Evolutionary conservation across 805 yeast species (phyloP).

Genomic region (Myxozyma neglecta): DNA sequence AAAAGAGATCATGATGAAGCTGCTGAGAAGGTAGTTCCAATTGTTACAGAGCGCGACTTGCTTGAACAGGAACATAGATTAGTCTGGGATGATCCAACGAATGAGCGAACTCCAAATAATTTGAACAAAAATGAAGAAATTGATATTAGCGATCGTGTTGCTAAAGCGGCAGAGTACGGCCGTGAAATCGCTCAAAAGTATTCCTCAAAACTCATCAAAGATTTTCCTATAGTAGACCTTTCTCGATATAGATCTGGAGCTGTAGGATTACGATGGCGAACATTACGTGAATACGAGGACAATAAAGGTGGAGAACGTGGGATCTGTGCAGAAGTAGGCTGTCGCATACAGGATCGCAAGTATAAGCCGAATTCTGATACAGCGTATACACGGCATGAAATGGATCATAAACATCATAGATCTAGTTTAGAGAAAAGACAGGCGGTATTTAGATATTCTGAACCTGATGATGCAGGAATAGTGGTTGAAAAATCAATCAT

Average conservation of each 20-base stretch:
- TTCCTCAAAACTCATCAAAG: constrained; percentile 11
- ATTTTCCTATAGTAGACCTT: constrained; percentile 19
- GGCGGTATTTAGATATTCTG: constrained; percentile 16
- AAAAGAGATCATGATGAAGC: not conserved
- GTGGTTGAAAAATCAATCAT: constrained; percentile 10
- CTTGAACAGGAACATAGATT: constrained; percentile 15
- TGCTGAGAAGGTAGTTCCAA: not conserved
- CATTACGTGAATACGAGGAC: constrained; percentile 12
- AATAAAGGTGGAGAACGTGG: constrained; percentile 21
- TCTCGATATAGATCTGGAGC: constrained; percentile 20
- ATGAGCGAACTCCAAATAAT: not conserved
- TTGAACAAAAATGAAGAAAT: not conserved
- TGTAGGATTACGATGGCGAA: constrained; percentile 24
- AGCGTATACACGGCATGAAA: not conserved
- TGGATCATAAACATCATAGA: not conserved
- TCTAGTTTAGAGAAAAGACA: constrained; percentile 11
- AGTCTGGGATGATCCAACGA: constrained; percentile 11
- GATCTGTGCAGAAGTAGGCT: constrained; percentile 19
- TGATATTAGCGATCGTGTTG: constrained; percentile 3
- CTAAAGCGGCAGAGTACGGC: constrained; percentile 14
- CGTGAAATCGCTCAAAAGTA: constrained; percentile 14
- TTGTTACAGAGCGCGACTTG: constrained; percentile 24
- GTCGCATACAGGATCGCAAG: constrained; percentile 1
- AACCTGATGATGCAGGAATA: constrained; percentile 8
- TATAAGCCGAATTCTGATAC: constrained; percentile 9